Evolutionary conservation across 228 moss, liverwort and hornwort species (phyloP).

Genomic region (Sphagnum magellanicum): DNA sequence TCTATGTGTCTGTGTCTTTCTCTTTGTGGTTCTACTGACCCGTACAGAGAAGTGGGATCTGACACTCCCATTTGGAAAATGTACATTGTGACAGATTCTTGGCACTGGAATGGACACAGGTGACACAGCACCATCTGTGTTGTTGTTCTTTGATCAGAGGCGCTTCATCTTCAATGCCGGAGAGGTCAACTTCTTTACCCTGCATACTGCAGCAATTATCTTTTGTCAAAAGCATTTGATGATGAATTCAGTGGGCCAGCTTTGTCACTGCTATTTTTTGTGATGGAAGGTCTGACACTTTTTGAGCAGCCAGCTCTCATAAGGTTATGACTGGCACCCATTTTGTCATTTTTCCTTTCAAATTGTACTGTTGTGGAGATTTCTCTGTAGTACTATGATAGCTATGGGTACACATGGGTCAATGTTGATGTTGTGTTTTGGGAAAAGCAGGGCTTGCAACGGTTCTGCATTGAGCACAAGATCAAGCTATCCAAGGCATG

Average conservation of each 20-base stretch:
- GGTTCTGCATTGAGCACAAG: conserved; percentile 98
- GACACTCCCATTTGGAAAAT: neutral
- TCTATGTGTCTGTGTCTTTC: neutral
- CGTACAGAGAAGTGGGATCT: neutral
- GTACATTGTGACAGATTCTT: conserved; percentile 59
- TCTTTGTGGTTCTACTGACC: neutral
- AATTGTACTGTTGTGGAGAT: neutral
- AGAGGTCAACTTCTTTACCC: conserved; percentile 48
- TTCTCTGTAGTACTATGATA: neutral
- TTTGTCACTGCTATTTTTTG: too few relatives aligned
- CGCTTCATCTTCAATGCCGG: conserved; percentile 97
- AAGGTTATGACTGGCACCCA: too few relatives aligned
- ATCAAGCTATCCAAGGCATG: conserved; percentile 99
- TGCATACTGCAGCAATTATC: too few relatives aligned
- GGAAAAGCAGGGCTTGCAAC: conserved; percentile 73
- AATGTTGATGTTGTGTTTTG: neutral
- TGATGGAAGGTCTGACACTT: too few relatives aligned
- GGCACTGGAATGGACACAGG: conserved; percentile 99
- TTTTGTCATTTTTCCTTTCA: too few relatives aligned
- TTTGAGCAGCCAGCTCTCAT: too few relatives aligned
- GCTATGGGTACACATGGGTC: neutral
- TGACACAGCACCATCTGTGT: conserved; percentile 86
- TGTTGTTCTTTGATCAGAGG: conserved; percentile 98
- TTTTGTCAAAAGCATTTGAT: too few relatives aligned
- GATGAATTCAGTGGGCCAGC: too few relatives aligned